A percentile compares a stretch with the other conserved stretches of the same genome.
Evolutionary conservation across 768 basidiomycete genomes (phyloP).

Genomic region (Mycena capillaripes): DNA sequence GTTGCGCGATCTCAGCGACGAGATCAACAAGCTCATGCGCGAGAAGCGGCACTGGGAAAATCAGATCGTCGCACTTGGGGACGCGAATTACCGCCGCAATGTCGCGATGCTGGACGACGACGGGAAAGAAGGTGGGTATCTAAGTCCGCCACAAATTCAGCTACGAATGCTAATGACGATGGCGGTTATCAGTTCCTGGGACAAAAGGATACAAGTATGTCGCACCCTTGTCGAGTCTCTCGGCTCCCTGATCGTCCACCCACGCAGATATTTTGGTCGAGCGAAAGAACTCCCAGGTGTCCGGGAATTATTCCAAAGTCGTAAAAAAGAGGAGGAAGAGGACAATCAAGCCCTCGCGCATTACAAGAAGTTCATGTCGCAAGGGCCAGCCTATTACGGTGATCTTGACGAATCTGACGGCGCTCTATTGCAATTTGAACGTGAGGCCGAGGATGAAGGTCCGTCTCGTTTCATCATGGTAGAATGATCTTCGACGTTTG

Average conservation of each 20-base stretch:
- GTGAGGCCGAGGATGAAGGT: slow-evolving; percentile 82
- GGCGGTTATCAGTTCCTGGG: slow-evolving; percentile 79
- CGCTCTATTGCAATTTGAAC: slow-evolving; percentile 78
- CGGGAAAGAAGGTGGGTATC: slow-evolving; percentile 73
- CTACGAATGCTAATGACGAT: too few relatives aligned
- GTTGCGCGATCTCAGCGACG: slow-evolving; percentile 95
- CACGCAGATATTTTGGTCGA: slow-evolving; percentile 90
- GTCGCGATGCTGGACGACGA: slow-evolving; percentile 95
- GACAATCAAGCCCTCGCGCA: slow-evolving; percentile 82
- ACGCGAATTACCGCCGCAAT: slow-evolving; percentile 95
- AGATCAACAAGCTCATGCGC: slow-evolving; percentile 95
- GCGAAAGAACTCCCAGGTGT: slow-evolving; percentile 97
- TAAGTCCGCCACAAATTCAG: too few relatives aligned
- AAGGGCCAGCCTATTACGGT: slow-evolving; percentile 92
- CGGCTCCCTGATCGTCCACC: slow-evolving; percentile 1
- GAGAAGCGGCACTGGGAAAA: slow-evolving; percentile 99
- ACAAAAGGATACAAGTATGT: slow-evolving; percentile 97
- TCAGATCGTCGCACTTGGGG: slow-evolving; percentile 93
- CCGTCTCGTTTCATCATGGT: slow-evolving; percentile 38
- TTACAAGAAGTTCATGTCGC: slow-evolving; percentile 91
- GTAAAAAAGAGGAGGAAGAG: slow-evolving; percentile 89
- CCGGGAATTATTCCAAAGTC: slow-evolving; percentile 90
- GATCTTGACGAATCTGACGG: slow-evolving; percentile 87
- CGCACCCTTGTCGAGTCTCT: neutral
- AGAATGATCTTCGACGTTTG: neutral